Conservation (phyloP, 164 flowering plant genomes). For the Sedum album region DNA sequence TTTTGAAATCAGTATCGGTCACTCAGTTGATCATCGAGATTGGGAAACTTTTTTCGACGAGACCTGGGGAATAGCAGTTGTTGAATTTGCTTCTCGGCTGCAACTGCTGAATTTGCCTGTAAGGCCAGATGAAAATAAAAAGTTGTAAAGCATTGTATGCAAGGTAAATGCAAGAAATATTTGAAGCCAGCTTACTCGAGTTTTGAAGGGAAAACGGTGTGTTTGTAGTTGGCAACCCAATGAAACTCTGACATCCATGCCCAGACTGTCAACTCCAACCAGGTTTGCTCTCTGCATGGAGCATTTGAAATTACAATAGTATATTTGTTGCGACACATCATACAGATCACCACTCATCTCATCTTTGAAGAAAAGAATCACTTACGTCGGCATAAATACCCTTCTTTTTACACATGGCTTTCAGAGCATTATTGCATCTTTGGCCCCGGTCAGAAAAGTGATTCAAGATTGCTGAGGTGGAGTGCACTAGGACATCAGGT, state of each 20-base stretch:
- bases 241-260: constrained; percentile 72
- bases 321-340: background rate
- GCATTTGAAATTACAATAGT: background rate
- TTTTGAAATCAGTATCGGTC: constrained; percentile 12
- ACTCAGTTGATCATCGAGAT: constrained; percentile 17
- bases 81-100: constrained; percentile 72
- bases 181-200: constrained; percentile 31
- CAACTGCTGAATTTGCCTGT: constrained; percentile 58
- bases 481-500: constrained; percentile 68
- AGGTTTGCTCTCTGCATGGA: constrained; percentile 52
- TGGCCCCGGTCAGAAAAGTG: constrained; percentile 36
- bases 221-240: constrained; percentile 57
- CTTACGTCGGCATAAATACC: constrained; percentile 67
- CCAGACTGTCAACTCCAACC: constrained; percentile 82
- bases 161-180: background rate
- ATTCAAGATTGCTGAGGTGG: constrained; percentile 43
- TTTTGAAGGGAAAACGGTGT: constrained; percentile 72
- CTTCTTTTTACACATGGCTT: constrained; percentile 73
- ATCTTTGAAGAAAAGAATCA: no score
- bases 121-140: background rate
- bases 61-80: constrained; percentile 60
- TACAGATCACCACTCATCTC: no score
- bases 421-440: constrained; percentile 46
- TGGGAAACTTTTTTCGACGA: constrained; percentile 36
- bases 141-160: background rate